Conservation (phyloP, 75 land plant species). For the Pinus albicaulis region DNA sequence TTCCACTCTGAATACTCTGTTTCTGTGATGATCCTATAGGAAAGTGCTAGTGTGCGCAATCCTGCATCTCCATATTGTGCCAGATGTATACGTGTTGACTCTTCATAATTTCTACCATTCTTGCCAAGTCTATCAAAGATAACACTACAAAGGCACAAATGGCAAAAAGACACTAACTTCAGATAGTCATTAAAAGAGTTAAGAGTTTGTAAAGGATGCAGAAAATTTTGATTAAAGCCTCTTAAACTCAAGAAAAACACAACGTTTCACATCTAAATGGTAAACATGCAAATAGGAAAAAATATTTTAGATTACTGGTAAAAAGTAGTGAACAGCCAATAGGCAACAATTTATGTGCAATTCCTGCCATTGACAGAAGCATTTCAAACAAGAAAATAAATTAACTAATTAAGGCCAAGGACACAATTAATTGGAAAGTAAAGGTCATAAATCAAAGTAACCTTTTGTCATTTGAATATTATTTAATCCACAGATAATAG, state of each 20-base stretch:
- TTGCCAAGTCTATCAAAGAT: conserved; percentile 71
- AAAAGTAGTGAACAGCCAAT: neutral
- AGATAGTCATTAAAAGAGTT: neutral
- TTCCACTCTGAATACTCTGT: conserved; percentile 76
- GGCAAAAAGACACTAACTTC: neutral
- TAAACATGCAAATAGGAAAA: neutral
- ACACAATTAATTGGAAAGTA: no score
- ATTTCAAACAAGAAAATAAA: no score
- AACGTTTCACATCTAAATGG: no score
- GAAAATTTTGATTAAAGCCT: neutral
- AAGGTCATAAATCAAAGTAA: no score
- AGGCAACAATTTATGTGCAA: neutral
- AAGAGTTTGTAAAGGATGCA: neutral
- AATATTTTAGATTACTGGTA: neutral
- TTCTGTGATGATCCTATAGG: conserved; percentile 58
- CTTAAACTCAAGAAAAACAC: neutral
- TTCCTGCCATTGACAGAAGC: no score
- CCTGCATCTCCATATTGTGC: conserved; percentile 81
- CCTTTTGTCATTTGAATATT: no score
- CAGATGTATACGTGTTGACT: conserved; percentile 57
- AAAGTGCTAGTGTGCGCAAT: conserved; percentile 74
- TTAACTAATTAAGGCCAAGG: no score
- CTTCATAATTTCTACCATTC: conserved; percentile 50
- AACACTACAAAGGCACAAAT: conserved; percentile 36
- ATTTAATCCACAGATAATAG: no score